Evolutionary conservation across 805 yeast genomes (phyloP).

Genomic region (Maudiozyma saulgeensis): DNA sequence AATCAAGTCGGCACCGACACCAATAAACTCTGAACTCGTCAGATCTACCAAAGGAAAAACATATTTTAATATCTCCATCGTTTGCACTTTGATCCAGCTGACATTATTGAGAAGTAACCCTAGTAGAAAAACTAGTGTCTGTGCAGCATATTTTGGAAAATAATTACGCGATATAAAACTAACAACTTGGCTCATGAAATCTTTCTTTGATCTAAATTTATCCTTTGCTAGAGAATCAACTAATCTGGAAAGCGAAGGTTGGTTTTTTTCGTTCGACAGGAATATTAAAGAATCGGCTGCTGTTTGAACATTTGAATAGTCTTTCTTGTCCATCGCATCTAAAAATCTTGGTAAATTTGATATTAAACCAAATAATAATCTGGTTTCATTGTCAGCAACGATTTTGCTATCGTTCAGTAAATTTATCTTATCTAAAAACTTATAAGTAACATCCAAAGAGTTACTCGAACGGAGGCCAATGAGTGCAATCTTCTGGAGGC

Average conservation of each 20-base stretch:
- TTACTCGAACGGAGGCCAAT: constrained; percentile 76
- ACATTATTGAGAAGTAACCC: constrained; percentile 72
- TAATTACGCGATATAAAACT: constrained; percentile 57
- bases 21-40: constrained; percentile 66
- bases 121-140: constrained; percentile 60
- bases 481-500: constrained; percentile 69
- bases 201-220: constrained; percentile 82
- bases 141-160: constrained; percentile 68
- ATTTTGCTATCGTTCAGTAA: constrained; percentile 61
- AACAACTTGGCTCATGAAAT: constrained; percentile 74
- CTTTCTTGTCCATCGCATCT: constrained; percentile 60
- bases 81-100: constrained; percentile 72
- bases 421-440: constrained; percentile 63
- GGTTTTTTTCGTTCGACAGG: constrained; percentile 50
- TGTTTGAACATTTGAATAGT: constrained; percentile 40
- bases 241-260: constrained; percentile 57
- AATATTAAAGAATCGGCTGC: constrained; percentile 49
- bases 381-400: constrained; percentile 59
- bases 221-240: constrained; percentile 66
- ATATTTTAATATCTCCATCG: constrained; percentile 64
- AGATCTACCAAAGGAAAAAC: constrained; percentile 72
- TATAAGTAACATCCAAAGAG: constrained; percentile 68
- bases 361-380: constrained; percentile 63
- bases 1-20: constrained; percentile 90
- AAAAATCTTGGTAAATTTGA: constrained; percentile 78